Base-by-base conservation (phyloP, 352 stramenopile genomes). In the Pythium pectinolyticum region DNA sequence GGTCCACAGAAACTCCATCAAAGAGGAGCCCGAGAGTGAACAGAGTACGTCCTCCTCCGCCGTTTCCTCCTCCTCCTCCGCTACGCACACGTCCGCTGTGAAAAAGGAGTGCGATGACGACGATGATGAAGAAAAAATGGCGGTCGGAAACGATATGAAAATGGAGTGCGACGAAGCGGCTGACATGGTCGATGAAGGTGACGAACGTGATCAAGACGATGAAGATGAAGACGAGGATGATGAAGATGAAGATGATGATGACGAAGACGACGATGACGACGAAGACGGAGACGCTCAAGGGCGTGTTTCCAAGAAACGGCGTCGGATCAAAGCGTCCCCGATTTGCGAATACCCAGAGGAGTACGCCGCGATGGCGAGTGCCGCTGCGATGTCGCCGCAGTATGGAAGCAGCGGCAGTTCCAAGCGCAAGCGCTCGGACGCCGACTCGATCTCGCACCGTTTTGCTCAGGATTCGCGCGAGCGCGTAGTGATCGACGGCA, bases 401-500 rank as follows among this genome's bases (percentile, higher is more conserved):
- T 55, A 34, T 39, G 40, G 48, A 30, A 30, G 46, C n/a, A n/a
- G n/a, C n/a, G n/a, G 41, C 20, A 47, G 48, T 24, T 49, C 51
- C 52, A 86, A 86, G 46, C 69, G 78, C 34, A 86, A 86, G 53
- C 68, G 69, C 19, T 48, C 35, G 6, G 52, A 46, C 31, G 17
- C 28, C 55, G 32, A 55, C 30, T 24, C 14, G 11, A 19, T 41
- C 19, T n/a, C 37, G 47, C 15, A 28, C n/a, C 20, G 8, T 28
- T 15, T 8, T 32, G 43, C 28, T 31, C 24, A 15, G 48, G 7
- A 40, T 30, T 12, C 17, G 41, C 14, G n/a, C n/a, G n/a, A n/a
- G 2, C 41, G 55, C 39, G 39, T 39, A 43, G 31, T 66, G n/a
- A 48, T 60, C 34, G 47, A 61, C 43, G 62, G 61, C 4, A 63